Conservation (phyloP, 2,329 filamentous ascomycete species). For the Daldinia sp. region DNA sequence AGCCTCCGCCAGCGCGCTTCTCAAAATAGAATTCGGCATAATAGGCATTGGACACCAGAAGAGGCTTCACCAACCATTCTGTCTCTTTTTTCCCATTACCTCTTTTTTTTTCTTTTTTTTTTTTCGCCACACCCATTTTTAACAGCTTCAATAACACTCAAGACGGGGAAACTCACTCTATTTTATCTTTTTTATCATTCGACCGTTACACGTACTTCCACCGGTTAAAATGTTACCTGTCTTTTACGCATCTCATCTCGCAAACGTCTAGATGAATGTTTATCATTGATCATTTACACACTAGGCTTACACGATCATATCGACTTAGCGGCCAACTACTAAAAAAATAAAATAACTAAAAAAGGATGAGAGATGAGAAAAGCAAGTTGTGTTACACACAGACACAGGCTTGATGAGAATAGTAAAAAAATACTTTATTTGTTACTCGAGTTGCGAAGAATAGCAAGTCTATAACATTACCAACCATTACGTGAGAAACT, state of each 20-base stretch:
- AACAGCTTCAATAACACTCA: background rate
- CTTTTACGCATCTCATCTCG: background rate
- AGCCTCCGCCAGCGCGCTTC: constrained; percentile 31
- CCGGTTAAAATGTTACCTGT: constrained; percentile 9
- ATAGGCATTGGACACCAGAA: constrained; percentile 29
- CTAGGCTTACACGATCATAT: constrained; percentile 17
- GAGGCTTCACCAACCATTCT: constrained; percentile 11
- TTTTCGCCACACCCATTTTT: background rate
- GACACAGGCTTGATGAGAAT: constrained; percentile 7
- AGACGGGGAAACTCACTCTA: background rate
- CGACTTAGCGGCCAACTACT: constrained; percentile 14
- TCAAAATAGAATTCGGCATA: constrained; percentile 38
- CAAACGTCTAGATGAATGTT: background rate
- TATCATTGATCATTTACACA: constrained; percentile 6
- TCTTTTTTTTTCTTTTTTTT: background rate
- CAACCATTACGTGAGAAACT: constrained; percentile 16
- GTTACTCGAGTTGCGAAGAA: constrained; percentile 2
- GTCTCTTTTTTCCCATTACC: constrained; percentile 1
- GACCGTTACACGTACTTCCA: background rate
- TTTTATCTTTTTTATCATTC: constrained; percentile 4
- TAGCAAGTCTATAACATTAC: constrained; percentile 11
- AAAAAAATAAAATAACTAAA: too few relatives aligned
- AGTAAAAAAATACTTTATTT: constrained; percentile 13
- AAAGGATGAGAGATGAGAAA: constrained; percentile 15
- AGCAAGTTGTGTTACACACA: constrained; percentile 8